phyloP scores from a whole-genome alignment of 495 filamentous ascomycete genomes.

The Penicillium ochrochloron region DNA sequence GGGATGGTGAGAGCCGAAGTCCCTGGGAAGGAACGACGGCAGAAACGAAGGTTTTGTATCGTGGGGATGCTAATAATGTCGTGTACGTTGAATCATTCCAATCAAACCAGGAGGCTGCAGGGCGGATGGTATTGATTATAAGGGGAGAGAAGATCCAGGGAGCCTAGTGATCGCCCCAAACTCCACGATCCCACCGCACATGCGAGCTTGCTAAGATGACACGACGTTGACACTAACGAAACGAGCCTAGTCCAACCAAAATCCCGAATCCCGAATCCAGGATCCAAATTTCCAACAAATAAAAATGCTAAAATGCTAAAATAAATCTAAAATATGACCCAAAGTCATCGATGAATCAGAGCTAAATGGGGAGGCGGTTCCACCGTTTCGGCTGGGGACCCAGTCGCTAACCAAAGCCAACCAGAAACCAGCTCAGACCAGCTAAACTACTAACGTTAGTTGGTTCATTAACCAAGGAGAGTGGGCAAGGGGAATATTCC shows the following conservation, averaged over 20 bases:
- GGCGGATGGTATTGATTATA: conserved; percentile 17
- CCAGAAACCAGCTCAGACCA: not conserved
- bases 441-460: not conserved
- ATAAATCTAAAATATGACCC: conserved; percentile 3
- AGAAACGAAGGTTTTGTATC: conserved; percentile 4
- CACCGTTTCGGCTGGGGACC: conserved; percentile 29
- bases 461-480: conserved; percentile 7
- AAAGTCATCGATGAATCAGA: conserved; percentile 8
- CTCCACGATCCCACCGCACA: conserved; percentile 48
- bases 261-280: conserved; percentile 5
- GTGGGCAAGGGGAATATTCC: conserved; percentile 23
- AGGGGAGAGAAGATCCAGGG: conserved; percentile 32
- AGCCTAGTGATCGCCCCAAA: conserved; percentile 42
- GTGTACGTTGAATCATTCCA: not conserved
- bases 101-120: not conserved
- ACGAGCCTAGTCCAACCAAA: conserved; percentile 35
- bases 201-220: conserved; percentile 49
- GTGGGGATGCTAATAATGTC: not conserved
- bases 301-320: not conserved
- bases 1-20: conserved; percentile 10
- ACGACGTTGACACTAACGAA: conserved; percentile 52
- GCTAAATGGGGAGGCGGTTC: conserved; percentile 21
- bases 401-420: conserved; percentile 11
- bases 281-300: not conserved
- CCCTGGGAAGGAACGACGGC: conserved; percentile 25